A percentile compares a stretch with the other conserved stretches of the same genome.
phyloP scores from a whole-genome alignment of 2,329 filamentous ascomycete species.

The Juglanconis oblonga region DNA sequence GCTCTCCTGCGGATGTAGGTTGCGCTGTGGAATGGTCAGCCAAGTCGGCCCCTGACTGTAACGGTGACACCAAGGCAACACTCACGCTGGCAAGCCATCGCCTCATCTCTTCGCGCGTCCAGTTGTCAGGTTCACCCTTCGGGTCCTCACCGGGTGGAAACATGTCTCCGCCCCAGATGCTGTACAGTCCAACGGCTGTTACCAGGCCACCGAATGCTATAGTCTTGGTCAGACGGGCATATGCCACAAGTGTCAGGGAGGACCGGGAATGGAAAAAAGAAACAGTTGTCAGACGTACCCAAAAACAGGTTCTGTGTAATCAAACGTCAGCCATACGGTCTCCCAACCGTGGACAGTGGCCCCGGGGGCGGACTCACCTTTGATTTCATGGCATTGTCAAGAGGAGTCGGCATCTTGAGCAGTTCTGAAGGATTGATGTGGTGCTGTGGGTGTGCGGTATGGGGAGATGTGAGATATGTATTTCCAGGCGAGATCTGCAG shows the following conservation, averaged over 20 bases:
- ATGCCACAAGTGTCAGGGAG: too few relatives aligned
- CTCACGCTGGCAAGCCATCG: conserved; percentile 79
- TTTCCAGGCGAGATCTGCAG: background rate
- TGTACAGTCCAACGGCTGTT: conserved; percentile 76
- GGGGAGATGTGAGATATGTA: background rate
- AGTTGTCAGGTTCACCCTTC: conserved; percentile 66
- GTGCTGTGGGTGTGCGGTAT: background rate
- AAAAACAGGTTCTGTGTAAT: conserved; percentile 62
- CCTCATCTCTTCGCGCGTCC: conserved; percentile 77
- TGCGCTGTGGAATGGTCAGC: conserved; percentile 34
- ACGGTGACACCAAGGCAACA: conserved; percentile 19
- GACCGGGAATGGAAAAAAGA: background rate
- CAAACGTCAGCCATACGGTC: background rate
- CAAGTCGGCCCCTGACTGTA: background rate
- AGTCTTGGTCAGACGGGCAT: background rate
- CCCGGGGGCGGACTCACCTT: conserved; percentile 48
- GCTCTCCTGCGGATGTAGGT: conserved; percentile 41
- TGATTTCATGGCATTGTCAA: conserved; percentile 68
- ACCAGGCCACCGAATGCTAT: conserved; percentile 78
- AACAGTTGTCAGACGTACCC: conserved; percentile 42
- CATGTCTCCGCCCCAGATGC: conserved; percentile 81
- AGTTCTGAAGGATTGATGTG: background rate
- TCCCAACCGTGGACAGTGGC: background rate
- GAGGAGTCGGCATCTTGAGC: conserved; percentile 61
- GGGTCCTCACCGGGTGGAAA: conserved; percentile 76